Evolutionary conservation across 176 grass and related monocot genomes (phyloP), one percentile per base, ranked within the genome.

Genomic region (Zea luxurians): DNA sequence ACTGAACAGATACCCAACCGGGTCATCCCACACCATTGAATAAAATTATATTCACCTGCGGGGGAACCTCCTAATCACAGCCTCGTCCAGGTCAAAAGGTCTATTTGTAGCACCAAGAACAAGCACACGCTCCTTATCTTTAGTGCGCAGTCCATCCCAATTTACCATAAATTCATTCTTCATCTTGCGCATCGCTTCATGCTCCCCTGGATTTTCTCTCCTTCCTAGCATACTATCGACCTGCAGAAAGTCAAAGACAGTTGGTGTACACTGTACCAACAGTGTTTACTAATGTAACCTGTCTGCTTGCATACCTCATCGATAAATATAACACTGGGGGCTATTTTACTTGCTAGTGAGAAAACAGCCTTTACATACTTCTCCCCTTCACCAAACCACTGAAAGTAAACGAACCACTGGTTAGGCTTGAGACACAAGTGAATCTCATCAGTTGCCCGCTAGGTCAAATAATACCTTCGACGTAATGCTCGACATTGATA

Each of bases 331-430:
- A 99, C 96, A 60, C 96, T 99, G 11, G 96, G 96, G 16, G 92
- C 86, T 85, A 95, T 99, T 95, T 95, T 99, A 82, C 96, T 99
- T 42, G 96, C 96, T 75, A 99, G 82, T 4, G 96, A 93, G 70
- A 99, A 99, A 85, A 99, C 96, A 68, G 96, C 92, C 86, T 99
- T 98, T 6, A 98, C 92, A 66, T 89, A 94, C 78, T 98, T 98
- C 83, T 98, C 96, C 71, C 96, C 96, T 94, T 98, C 96, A 16
- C 96, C 96, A 83, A 98, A 98, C 96, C 96, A 98, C 96, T 98
- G 80, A 84, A 78, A 90, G 38, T 75, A 89, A 43, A 62, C 55
- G 44, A 79, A 83, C 58, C 13, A 44, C 27, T 43, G 78, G 46
- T 82, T 80, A 70, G 74, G 64, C 47, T 68, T 42, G 15, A 66